These are phyloP conservation scores for Irpex lacteus DNA, from an alignment of 1,284 basidiomycete genomes.

Conservation along the genomic window DNA sequence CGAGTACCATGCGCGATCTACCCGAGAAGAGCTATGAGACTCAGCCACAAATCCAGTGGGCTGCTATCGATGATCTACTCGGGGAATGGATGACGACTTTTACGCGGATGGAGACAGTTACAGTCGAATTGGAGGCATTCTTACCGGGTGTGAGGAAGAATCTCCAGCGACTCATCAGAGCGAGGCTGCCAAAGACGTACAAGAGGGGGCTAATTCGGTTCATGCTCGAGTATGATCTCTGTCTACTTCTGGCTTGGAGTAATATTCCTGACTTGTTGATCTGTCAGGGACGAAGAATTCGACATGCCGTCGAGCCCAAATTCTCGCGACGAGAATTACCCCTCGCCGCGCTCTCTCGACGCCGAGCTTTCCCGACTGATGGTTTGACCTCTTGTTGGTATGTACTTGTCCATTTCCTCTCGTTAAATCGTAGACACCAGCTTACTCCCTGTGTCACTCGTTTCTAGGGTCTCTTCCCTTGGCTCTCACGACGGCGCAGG, in stretches of 20 bases:
- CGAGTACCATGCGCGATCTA: not conserved
- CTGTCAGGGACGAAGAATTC: not conserved
- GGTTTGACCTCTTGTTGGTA: not conserved
- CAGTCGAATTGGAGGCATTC: not conserved
- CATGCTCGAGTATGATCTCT: not conserved
- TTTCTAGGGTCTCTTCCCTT: not conserved
- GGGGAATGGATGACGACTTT: not conserved
- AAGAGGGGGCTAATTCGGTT: not conserved
- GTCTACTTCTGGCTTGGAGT: not conserved
- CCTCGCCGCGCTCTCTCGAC: not conserved
- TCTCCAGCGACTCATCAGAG: not conserved
- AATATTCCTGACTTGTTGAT: not conserved
- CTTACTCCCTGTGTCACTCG: too few relatives aligned
- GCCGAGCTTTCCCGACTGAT: not conserved
- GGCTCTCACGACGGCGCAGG: not conserved
- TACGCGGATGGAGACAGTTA: not conserved
- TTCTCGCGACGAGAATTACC: not conserved
- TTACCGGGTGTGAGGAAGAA: not conserved
- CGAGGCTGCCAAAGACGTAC: not conserved
- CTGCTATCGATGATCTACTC: not conserved
- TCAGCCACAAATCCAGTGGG: not conserved
- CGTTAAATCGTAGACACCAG: too few relatives aligned
- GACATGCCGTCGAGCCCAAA: not conserved
- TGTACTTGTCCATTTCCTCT: not conserved
- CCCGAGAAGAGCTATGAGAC: not conserved